phyloP scores from a whole-genome alignment of 164 flowering plant species.

The Berberis vulgaris region DNA sequence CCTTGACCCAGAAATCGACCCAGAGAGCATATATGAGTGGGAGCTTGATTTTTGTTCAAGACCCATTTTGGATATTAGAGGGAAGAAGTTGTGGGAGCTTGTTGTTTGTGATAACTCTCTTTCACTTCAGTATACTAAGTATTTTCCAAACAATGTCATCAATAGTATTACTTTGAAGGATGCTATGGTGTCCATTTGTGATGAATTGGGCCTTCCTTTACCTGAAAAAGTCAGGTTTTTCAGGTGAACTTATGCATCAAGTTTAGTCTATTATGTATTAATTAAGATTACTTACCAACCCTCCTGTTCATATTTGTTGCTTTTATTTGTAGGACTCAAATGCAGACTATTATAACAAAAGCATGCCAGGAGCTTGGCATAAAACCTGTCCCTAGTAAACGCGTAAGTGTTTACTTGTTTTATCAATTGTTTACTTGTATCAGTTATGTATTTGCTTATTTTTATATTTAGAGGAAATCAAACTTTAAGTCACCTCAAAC shows the following conservation, averaged over 20 bases:
- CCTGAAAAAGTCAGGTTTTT: constrained; percentile 78
- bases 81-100: constrained; percentile 97
- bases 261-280: background rate
- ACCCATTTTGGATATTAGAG: constrained; percentile 87
- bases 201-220: constrained; percentile 66
- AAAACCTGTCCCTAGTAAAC: constrained; percentile 82
- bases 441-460: background rate
- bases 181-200: constrained; percentile 54
- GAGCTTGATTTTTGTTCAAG: constrained; percentile 95
- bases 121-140: constrained; percentile 85
- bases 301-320: background rate
- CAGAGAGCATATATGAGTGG: constrained; percentile 75
- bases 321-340: constrained; percentile 54
- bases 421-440: background rate
- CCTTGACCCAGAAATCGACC: constrained; percentile 72
- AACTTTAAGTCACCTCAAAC: no score
- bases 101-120: constrained; percentile 79
- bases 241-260: constrained; percentile 37
- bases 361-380: constrained; percentile 86
- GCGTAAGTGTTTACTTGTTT: constrained; percentile 36
- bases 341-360: constrained; percentile 92
- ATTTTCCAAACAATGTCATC: constrained; percentile 91
- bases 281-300: no score
- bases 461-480: background rate
- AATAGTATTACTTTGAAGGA: constrained; percentile 85